Evolutionary conservation across 495 filamentous ascomycete species (phyloP).

Genomic region (Hyaloscypha hepaticicola): DNA sequence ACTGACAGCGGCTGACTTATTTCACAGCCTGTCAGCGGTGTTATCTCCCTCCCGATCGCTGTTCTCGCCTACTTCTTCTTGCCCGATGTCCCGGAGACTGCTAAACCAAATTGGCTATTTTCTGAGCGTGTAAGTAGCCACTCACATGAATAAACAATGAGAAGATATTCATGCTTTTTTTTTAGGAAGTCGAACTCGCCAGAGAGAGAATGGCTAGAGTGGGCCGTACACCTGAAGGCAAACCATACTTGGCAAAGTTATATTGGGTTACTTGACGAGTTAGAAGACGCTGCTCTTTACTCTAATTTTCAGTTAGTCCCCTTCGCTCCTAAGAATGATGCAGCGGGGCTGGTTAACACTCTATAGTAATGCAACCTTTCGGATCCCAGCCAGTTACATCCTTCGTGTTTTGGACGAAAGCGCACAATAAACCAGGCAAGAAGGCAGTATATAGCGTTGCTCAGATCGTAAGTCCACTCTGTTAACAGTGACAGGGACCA

Average conservation of each 20-base stretch:
- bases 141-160: background rate
- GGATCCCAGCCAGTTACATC: constrained; percentile 15
- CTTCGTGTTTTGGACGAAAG: constrained; percentile 27
- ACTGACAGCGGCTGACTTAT: too few species aligned
- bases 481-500: background rate
- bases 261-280: constrained; percentile 16
- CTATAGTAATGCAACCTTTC: constrained; percentile 25
- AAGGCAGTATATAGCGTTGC: constrained; percentile 16
- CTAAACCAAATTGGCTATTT: constrained; percentile 30
- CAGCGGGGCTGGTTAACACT: background rate
- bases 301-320: constrained; percentile 21
- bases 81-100: constrained; percentile 35
- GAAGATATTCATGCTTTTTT: background rate
- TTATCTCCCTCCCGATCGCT: constrained; percentile 33
- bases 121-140: constrained; percentile 17
- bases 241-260: constrained; percentile 17
- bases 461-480: constrained; percentile 18
- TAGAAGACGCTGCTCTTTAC: constrained; percentile 27
- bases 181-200: constrained; percentile 22
- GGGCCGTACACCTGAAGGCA: constrained; percentile 23
- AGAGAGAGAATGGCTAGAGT: constrained; percentile 21
- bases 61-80: constrained; percentile 32
- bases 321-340: background rate
- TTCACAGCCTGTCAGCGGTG: too few species aligned
- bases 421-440: constrained; percentile 23